A percentile compares a stretch with the other conserved stretches of the same genome.
These are phyloP conservation scores for Cyberlindnera americana DNA, from an alignment of 805 yeast species.

Conservation along the genomic window DNA sequence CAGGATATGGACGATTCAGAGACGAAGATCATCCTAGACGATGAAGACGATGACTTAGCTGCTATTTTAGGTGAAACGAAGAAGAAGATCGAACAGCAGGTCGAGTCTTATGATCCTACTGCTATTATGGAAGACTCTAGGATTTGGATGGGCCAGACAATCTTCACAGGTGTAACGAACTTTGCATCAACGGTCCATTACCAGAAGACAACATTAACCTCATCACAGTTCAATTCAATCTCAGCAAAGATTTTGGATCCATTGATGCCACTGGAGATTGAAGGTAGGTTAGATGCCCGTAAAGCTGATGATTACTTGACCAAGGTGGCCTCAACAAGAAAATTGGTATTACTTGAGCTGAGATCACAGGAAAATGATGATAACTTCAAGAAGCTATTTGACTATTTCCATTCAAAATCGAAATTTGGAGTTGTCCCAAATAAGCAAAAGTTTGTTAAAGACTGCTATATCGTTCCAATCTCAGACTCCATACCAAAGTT, in stretches of 20 bases:
- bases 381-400: conserved; percentile 23
- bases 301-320: conserved; percentile 56
- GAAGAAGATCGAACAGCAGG: conserved; percentile 16
- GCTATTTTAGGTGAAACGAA: conserved; percentile 28
- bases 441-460: conserved; percentile 40
- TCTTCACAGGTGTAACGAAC: conserved; percentile 47
- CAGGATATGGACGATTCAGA: background rate
- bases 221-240: conserved; percentile 18
- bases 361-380: conserved; percentile 21
- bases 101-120: conserved; percentile 22
- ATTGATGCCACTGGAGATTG: conserved; percentile 39
- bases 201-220: conserved; percentile 29
- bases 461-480: conserved; percentile 40
- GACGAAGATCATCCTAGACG: conserved; percentile 12
- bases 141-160: conserved; percentile 47
- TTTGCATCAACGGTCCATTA: conserved; percentile 32
- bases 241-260: conserved; percentile 26
- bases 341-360: conserved; percentile 50
- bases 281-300: conserved; percentile 56
- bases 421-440: conserved; percentile 47
- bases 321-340: conserved; percentile 45
- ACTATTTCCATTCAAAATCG: conserved; percentile 33
- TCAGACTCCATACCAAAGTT: conserved; percentile 20
- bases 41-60: conserved; percentile 35
- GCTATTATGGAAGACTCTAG: conserved; percentile 10